Base-by-base conservation (phyloP, 164 flowering plant species). In the Vitis rotundifolia region DNA sequence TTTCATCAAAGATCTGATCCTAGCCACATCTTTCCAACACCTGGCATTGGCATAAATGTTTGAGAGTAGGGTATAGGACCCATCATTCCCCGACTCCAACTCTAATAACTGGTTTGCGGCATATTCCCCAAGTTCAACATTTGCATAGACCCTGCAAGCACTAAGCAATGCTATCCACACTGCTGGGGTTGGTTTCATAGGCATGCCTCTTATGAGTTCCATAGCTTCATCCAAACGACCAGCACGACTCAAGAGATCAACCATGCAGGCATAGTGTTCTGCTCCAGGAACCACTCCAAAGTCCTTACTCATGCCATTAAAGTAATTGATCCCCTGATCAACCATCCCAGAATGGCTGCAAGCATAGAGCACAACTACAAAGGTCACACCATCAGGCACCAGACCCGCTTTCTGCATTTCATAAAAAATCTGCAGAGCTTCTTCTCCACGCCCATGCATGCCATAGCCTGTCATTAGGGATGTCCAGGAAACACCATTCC, bases 271-370 rank as follows among this genome's bases (percentile, higher is more conserved):
- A 66, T 86, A 91, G 66, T 91, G 98, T 64, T 92, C 91, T 9
- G 67, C 82, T n/a, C 79, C 84, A 13, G 89, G 84, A 54, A 61
- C 71, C 63, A 91, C 85, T 13, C 89, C 88, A 71, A 74, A 91
- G 19, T 82, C 87, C 56, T 47, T 76, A 15, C 31, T 65, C 98
- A 92, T 92, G 66, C 66, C 65, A 44, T 83, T 57, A 54, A 92
- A 91, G 68, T 76, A 86, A 22, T 76, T 49, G 5, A 84, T 73
- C 57, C 94, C 98, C 54, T 64, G 68, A 64, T 85, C 89, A 22
- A 85, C 79, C 87, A 91, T 71, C 16, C 97, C 98, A 8, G 89
- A 80, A 74, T 92, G 98, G 72, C 97, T 92, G 75, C 97, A 92
- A 44, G 97, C 91, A 83, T 92, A 88, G 2, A 92, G 86, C 47